phyloP scores from a whole-genome alignment of 2,329 filamentous ascomycete genomes.

The Botrytis byssoidea region DNA sequence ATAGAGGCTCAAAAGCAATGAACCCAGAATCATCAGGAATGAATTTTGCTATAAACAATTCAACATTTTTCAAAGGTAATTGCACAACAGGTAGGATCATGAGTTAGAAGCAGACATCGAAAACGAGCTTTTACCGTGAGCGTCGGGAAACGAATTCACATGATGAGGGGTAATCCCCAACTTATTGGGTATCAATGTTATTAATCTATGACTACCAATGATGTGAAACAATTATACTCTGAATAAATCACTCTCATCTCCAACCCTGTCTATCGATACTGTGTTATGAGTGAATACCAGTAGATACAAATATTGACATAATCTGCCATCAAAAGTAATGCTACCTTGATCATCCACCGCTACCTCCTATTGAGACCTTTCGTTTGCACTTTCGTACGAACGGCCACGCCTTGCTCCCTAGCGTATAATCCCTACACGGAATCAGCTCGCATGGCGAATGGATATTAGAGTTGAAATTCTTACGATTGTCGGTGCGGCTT shows the following conservation, averaged over 20 bases:
- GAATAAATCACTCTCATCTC: background rate
- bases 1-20: background rate
- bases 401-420: slow-evolving; percentile 27
- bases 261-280: background rate
- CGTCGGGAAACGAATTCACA: background rate
- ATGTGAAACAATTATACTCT: background rate
- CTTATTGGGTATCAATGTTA: background rate
- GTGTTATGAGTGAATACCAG: background rate
- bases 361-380: slow-evolving; percentile 2
- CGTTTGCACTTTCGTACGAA: slow-evolving; percentile 27
- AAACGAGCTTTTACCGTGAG: background rate
- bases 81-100: no score
- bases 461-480: slow-evolving; percentile 13
- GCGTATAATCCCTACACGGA: slow-evolving; percentile 19
- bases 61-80: no score
- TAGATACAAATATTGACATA: background rate
- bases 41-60: background rate
- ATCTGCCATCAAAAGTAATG: background rate
- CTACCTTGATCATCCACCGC: background rate
- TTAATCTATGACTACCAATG: background rate
- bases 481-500: slow-evolving; percentile 13
- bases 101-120: background rate
- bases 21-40: background rate
- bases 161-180: no score
- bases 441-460: slow-evolving; percentile 20